phyloP scores from a whole-genome alignment of 2,329 filamentous ascomycete species.

The Pyricularia pennisetigena region DNA sequence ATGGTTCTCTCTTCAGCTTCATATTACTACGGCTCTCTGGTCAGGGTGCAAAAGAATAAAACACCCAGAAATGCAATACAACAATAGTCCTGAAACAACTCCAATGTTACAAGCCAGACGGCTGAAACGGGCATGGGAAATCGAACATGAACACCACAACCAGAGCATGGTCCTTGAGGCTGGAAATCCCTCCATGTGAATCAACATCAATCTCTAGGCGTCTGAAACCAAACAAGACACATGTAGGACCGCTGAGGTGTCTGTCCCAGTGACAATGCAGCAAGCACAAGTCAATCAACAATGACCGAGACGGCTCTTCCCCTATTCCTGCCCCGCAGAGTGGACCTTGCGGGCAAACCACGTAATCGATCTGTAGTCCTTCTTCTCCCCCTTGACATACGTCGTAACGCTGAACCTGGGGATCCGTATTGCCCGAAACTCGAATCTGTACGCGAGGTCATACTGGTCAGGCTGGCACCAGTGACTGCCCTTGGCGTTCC shows the following conservation, averaged over 20 bases:
- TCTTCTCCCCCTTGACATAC: constrained; percentile 59
- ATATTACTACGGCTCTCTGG: not conserved
- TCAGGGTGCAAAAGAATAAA: not conserved
- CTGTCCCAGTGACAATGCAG: not conserved
- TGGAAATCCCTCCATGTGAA: not conserved
- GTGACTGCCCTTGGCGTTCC: constrained; percentile 58
- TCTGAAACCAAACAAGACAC: not conserved
- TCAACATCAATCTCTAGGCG: not conserved
- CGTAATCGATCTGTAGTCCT: constrained; percentile 48
- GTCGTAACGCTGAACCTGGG: constrained; percentile 51
- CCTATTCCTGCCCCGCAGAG: not conserved
- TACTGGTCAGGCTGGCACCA: constrained; percentile 65
- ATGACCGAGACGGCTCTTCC: not conserved
- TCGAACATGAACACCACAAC: not conserved
- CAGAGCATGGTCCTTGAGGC: not conserved
- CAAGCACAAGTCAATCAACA: not conserved
- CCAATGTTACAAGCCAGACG: not conserved
- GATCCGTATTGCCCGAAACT: constrained; percentile 47
- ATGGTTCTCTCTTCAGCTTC: not conserved
- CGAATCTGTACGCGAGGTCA: constrained; percentile 59
- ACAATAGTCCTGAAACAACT: not conserved
- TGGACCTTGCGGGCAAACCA: not conserved
- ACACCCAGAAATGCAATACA: not conserved
- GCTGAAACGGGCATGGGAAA: not conserved
- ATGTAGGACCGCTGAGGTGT: not conserved